Conservation (phyloP, 176 grass and related monocot genomes). For the Elaeis guineensis region DNA sequence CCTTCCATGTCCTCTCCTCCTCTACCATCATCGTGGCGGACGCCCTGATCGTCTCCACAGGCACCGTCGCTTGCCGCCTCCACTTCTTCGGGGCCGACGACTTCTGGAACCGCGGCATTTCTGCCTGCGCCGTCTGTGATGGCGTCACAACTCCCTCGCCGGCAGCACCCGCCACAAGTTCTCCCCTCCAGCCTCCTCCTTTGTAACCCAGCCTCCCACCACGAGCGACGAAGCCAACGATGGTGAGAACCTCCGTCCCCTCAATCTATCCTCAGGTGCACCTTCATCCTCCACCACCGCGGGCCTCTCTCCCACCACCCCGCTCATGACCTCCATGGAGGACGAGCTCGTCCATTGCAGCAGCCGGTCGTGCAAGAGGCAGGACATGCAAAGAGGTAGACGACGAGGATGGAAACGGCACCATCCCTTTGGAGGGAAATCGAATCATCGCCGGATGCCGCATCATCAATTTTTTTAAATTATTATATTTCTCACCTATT, state of each 20-base stretch:
- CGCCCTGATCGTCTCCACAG: no score
- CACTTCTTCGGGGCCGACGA: no score
- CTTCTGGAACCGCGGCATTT: no score
- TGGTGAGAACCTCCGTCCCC: not conserved
- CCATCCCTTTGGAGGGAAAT: no score
- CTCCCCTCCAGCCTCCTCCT: not conserved
- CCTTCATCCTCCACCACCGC: conserved; percentile 1
- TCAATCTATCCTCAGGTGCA: not conserved
- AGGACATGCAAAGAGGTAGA: conserved; percentile 19
- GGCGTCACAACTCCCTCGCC: conserved; percentile 28
- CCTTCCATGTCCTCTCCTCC: no score
- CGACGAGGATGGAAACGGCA: no score
- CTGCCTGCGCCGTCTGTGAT: no score
- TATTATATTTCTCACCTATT: no score
- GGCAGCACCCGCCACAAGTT: conserved; percentile 29
- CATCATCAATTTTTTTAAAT: no score
- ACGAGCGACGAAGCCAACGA: not conserved
- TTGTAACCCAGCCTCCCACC: not conserved
- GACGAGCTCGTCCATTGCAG: conserved; percentile 8
- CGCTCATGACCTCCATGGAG: conserved; percentile 10
- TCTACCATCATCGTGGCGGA: no score
- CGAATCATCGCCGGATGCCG: no score
- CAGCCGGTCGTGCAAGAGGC: not conserved
- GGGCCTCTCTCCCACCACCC: conserved; percentile 13
- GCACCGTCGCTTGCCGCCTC: no score